These are phyloP conservation scores for Neurospora sp. DNA, from an alignment of 495 filamentous ascomycete species.

Conservation along the genomic window DNA sequence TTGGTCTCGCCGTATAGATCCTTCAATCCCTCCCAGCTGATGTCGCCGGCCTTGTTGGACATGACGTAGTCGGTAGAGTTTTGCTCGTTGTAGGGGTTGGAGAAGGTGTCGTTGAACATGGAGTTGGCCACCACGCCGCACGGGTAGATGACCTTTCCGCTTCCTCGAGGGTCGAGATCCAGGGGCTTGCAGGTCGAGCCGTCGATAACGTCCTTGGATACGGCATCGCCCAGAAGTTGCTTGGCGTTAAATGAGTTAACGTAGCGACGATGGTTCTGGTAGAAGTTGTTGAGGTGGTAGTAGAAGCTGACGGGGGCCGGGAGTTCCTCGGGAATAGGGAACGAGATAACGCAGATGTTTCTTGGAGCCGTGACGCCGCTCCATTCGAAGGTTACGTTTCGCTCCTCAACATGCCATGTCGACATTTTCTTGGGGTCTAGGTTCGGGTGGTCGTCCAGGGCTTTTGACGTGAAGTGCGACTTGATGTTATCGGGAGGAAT, in stretches of 20 bases:
- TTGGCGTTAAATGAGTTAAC: conserved; percentile 76
- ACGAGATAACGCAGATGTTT: conserved; percentile 54
- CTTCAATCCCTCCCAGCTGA: conserved; percentile 78
- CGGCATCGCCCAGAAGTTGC: conserved; percentile 68
- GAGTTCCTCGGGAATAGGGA: conserved; percentile 69
- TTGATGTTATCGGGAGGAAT: conserved; percentile 51
- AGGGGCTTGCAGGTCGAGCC: conserved; percentile 68
- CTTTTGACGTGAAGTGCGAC: conserved; percentile 53
- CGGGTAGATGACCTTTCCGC: conserved; percentile 72
- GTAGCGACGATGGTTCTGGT: conserved; percentile 97
- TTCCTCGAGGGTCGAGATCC: conserved; percentile 34
- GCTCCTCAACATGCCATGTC: conserved; percentile 15
- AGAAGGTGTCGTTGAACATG: conserved; percentile 91
- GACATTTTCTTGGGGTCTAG: conserved; percentile 17
- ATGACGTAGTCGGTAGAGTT: conserved; percentile 49
- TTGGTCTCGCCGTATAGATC: conserved; percentile 60
- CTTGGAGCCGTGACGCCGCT: conserved; percentile 12
- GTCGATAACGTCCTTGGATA: conserved; percentile 50
- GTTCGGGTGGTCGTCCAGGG: conserved; percentile 13
- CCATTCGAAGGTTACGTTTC: conserved; percentile 12
- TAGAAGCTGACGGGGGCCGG: conserved; percentile 77
- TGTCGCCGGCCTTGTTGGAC: conserved; percentile 53
- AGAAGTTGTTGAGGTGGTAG: conserved; percentile 95
- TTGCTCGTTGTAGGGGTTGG: conserved; percentile 42
- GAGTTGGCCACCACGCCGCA: conserved; percentile 97